These are phyloP conservation scores for Metschnikowia vanudenii DNA, from an alignment of 805 yeast genomes.

Conservation along the genomic window DNA sequence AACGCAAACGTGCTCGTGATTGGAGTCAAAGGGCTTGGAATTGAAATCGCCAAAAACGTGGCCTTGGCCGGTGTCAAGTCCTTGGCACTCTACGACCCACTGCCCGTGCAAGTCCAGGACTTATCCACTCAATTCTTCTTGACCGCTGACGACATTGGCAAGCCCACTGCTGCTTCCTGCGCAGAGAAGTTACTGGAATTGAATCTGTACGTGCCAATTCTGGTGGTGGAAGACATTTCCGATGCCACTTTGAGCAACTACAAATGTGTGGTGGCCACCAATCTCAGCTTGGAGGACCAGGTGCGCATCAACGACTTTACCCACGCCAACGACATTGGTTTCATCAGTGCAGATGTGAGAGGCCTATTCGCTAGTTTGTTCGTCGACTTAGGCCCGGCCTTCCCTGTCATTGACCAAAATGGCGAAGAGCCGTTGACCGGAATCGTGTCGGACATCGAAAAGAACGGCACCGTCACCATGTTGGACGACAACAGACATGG, in stretches of 20 bases:
- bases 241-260: slow-evolving; percentile 54
- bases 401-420: slow-evolving; percentile 76
- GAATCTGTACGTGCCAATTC: slow-evolving; percentile 86
- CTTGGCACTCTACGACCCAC: slow-evolving; percentile 80
- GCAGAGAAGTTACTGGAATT: slow-evolving; percentile 70
- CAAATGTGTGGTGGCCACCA: slow-evolving; percentile 86
- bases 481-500: slow-evolving; percentile 92
- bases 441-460: slow-evolving; percentile 84
- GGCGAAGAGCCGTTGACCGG: slow-evolving; percentile 94
- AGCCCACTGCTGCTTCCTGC: slow-evolving; percentile 72
- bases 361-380: slow-evolving; percentile 89
- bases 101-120: slow-evolving; percentile 62
- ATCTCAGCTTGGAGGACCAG: slow-evolving; percentile 67
- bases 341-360: slow-evolving; percentile 74
- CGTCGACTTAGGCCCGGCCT: slow-evolving; percentile 84
- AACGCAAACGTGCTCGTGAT: slow-evolving; percentile 85
- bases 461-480: slow-evolving; percentile 88
- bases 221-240: slow-evolving; percentile 56
- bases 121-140: slow-evolving; percentile 89
- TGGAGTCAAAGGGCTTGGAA: slow-evolving; percentile 90
- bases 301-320: slow-evolving; percentile 72
- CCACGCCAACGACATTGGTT: slow-evolving; percentile 71
- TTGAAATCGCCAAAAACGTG: slow-evolving; percentile 94
- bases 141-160: slow-evolving; percentile 68
- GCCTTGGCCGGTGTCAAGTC: slow-evolving; percentile 97